Percentiles rank a stretch among this genome's conserved stretches.
Conservation (phyloP, 306 rosid species). For the Gastrolobium villosum region DNA sequence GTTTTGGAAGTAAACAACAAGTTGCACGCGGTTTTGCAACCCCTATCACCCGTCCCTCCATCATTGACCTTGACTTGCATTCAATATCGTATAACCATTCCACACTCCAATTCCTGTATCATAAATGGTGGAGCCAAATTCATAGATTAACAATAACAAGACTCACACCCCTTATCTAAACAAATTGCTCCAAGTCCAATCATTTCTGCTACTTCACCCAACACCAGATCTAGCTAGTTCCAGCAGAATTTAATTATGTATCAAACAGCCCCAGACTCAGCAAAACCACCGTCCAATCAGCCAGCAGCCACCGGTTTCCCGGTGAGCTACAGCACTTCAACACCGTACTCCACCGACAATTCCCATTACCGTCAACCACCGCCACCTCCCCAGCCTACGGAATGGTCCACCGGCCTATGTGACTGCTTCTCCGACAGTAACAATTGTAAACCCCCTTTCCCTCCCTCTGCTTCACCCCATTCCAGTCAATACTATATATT, state of each 20-base stretch:
- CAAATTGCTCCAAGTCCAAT: background rate
- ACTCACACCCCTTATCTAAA: background rate
- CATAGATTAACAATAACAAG: too few relatives aligned
- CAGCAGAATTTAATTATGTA: slow-evolving; percentile 14
- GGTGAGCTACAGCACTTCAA: background rate
- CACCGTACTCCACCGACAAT: background rate
- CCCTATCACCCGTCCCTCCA: too few relatives aligned
- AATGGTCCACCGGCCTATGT: slow-evolving; percentile 74
- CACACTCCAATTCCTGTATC: too few relatives aligned
- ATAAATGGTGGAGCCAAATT: too few relatives aligned
- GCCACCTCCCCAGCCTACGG: background rate
- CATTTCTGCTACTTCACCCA: background rate
- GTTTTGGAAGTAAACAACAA: background rate
- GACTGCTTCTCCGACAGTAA: slow-evolving; percentile 63
- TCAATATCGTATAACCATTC: background rate
- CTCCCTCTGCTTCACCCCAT: too few relatives aligned
- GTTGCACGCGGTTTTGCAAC: background rate
- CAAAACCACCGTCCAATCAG: background rate
- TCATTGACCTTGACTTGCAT: background rate
- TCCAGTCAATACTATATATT: background rate
- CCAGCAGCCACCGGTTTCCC: slow-evolving; percentile 41
- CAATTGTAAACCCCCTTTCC: slow-evolving; percentile 43
- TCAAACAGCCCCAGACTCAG: background rate
- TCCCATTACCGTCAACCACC: background rate
- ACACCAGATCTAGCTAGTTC: background rate